phyloP scores from a whole-genome alignment of 257 asterid species.

The Nicotiana otophora region DNA sequence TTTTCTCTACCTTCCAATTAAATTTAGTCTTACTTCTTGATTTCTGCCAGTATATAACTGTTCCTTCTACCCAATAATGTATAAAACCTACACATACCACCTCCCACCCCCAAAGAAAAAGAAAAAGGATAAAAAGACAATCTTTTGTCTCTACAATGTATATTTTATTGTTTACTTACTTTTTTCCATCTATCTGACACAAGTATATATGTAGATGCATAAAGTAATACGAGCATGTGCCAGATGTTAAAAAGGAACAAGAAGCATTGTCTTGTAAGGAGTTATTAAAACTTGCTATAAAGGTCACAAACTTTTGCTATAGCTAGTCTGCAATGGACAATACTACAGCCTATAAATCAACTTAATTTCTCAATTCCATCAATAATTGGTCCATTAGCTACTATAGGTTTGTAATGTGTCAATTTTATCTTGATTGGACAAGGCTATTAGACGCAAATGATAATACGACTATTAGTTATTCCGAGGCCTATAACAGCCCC shows the following conservation, averaged over 20 bases:
- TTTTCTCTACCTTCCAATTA: constrained; percentile 16
- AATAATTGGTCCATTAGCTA: not conserved
- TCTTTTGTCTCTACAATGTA: not conserved
- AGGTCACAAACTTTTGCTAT: not conserved
- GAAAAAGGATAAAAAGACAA: not conserved
- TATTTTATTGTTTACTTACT: not conserved
- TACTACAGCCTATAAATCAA: not conserved
- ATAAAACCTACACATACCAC: not conserved
- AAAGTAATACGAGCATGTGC: constrained; percentile 4
- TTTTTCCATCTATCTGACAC: not conserved
- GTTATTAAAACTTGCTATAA: not conserved
- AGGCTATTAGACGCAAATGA: not conserved
- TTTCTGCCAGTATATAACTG: constrained; percentile 19
- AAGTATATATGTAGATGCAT: not conserved
- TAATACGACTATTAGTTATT: not conserved
- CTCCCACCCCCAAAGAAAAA: not conserved
- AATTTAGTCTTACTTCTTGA: constrained; percentile 11
- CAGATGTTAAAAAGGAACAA: constrained; percentile 7
- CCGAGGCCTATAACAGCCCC: not conserved
- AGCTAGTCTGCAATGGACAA: not conserved
- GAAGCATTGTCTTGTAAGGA: constrained; percentile 1
- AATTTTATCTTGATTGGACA: not conserved
- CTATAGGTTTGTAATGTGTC: not conserved
- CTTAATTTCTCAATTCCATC: not conserved
- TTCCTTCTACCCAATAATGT: constrained; percentile 17